phyloP scores from a whole-genome alignment of 176 grass and related monocot genomes.

The Eragrostis curvula region DNA sequence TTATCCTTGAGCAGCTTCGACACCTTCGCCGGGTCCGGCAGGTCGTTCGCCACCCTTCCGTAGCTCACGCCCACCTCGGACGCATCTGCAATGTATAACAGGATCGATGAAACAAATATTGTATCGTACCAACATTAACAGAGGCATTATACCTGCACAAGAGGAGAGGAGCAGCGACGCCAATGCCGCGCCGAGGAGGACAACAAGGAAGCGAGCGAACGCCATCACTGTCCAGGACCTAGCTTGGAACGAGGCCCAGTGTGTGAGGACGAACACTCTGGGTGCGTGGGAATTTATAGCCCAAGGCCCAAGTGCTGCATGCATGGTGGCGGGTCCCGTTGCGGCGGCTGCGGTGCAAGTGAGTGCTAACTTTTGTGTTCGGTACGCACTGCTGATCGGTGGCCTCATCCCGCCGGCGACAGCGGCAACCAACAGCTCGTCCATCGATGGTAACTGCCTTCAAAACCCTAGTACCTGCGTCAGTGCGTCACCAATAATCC shows the following conservation, averaged over 20 bases:
- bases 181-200: not conserved
- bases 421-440: too few species aligned
- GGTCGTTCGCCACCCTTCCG: not conserved
- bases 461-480: not conserved
- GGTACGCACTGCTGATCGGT: not conserved
- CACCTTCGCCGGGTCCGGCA: slow-evolving; percentile 40
- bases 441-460: too few species aligned
- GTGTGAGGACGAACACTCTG: not conserved
- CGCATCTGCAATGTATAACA: slow-evolving; percentile 1
- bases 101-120: too few species aligned
- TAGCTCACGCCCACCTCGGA: not conserved
- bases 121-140: not conserved
- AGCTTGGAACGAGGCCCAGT: not conserved
- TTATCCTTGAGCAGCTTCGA: slow-evolving; percentile 52
- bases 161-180: not conserved
- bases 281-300: slow-evolving; percentile 7
- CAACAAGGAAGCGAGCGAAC: not conserved
- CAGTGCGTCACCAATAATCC: not conserved
- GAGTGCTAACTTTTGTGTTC: not conserved
- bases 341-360: not conserved
- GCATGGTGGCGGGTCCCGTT: not conserved
- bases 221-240: not conserved
- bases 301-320: not conserved
- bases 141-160: not conserved
- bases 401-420: too few species aligned